Conservation (phyloP, 495 filamentous ascomycete species). For the Xylaria grammica region DNA sequence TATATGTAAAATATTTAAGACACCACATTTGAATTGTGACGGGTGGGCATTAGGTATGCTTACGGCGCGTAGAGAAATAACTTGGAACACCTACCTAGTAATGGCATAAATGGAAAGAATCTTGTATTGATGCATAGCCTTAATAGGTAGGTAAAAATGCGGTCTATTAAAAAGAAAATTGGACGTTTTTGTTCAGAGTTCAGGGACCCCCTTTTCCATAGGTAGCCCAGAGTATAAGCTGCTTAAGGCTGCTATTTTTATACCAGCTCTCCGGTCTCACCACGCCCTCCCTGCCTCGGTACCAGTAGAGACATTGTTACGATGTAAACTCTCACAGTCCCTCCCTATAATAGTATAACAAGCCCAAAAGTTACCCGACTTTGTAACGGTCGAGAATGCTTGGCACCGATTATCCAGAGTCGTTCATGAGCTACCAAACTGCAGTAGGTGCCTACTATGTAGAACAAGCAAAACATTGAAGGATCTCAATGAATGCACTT, state of each 20-base stretch:
- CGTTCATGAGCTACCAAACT: background rate
- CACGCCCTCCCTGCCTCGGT: too few species aligned
- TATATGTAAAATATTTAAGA: too few species aligned
- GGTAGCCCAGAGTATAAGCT: background rate
- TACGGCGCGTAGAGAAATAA: background rate
- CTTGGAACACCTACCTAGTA: background rate
- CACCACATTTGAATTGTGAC: too few species aligned
- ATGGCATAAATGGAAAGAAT: slow-evolving; percentile 8
- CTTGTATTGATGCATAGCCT: background rate
- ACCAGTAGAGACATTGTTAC: too few species aligned
- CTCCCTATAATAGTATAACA: too few species aligned
- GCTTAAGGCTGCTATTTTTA: slow-evolving; percentile 11
- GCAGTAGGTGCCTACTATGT: too few species aligned
- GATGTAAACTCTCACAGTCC: too few species aligned
- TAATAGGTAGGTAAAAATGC: too few species aligned
- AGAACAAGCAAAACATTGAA: too few species aligned
- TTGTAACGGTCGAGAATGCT: background rate
- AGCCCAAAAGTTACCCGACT: too few species aligned
- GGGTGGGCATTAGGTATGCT: too few species aligned
- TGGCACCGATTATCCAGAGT: background rate
- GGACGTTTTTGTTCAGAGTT: background rate
- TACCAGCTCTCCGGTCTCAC: background rate
- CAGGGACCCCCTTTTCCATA: background rate
- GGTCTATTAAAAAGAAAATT: too few species aligned
- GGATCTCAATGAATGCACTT: background rate